Conservation (phyloP, 192 early-diverging fungal species). For the Backusella tarrabulga region DNA sequence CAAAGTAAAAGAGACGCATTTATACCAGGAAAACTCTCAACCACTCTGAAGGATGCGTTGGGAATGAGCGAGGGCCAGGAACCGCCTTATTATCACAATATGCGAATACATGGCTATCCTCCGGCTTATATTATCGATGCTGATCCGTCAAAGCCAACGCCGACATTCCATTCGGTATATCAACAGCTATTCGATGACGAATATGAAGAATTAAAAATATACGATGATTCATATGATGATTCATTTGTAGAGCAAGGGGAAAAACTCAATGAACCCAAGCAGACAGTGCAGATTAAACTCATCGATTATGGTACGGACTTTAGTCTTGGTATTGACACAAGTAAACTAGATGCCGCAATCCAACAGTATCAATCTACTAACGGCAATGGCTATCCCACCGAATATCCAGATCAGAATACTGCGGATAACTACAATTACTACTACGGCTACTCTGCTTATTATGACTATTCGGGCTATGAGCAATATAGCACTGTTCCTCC, state of each 20-base stretch:
- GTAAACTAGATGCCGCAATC: not conserved
- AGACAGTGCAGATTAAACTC: not conserved
- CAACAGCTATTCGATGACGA: not conserved
- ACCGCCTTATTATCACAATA: not conserved
- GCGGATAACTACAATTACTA: not conserved
- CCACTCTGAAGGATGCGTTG: not conserved
- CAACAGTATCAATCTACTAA: not conserved
- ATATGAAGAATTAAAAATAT: not conserved
- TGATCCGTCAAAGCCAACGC: not conserved
- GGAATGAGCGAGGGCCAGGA: not conserved
- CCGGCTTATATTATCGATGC: not conserved
- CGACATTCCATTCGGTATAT: not conserved
- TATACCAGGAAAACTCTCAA: not conserved
- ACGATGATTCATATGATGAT: not conserved
- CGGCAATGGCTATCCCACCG: not conserved
- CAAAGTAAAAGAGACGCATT: not conserved
- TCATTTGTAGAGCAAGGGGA: not conserved
- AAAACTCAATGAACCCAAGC: not conserved
- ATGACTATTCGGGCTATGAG: not conserved
- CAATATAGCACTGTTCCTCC: not conserved
- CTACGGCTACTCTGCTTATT: not conserved
- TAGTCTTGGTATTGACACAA: not conserved
- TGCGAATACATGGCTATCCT: not conserved
- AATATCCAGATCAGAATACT: not conserved
- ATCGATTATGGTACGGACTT: not conserved